These are phyloP conservation scores for Verticillium isaacii DNA, from an alignment of 2,329 filamentous ascomycete species.

Conservation along the genomic window DNA sequence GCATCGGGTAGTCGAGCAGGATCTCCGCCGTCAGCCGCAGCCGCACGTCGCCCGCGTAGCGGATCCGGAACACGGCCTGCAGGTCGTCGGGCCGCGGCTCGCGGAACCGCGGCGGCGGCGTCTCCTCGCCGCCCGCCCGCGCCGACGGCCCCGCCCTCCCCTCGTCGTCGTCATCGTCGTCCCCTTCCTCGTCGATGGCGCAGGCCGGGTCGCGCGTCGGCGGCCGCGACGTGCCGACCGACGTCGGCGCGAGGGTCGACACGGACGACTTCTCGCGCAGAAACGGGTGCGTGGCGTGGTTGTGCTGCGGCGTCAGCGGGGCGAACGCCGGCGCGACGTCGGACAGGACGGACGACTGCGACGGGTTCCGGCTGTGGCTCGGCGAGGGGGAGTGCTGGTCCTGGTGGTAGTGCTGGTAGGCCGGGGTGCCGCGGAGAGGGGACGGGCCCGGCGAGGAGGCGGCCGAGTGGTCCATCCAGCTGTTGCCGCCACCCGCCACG, in stretches of 20 bases:
- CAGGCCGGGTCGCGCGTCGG: conserved; percentile 48
- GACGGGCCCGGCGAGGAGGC: conserved; percentile 7
- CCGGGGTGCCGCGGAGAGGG: conserved; percentile 9
- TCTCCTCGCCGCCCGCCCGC: neutral
- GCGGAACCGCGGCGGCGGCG: conserved; percentile 46
- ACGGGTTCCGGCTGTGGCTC: conserved; percentile 37
- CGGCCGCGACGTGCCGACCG: conserved; percentile 47
- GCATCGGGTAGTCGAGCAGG: conserved; percentile 95
- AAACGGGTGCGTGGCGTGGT: neutral
- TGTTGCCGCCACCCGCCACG: conserved; percentile 51
- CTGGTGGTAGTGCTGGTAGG: conserved; percentile 1
- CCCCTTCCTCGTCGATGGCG: conserved; percentile 33
- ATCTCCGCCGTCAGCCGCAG: conserved; percentile 93
- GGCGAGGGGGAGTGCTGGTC: conserved; percentile 8
- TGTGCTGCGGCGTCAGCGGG: conserved; percentile 31
- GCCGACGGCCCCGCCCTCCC: neutral
- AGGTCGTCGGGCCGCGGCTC: conserved; percentile 81
- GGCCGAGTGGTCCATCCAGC: conserved; percentile 8
- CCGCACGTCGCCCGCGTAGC: conserved; percentile 81
- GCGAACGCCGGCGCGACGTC: conserved; percentile 13
- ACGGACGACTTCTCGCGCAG: conserved; percentile 58
- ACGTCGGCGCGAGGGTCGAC: conserved; percentile 55
- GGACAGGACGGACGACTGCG: conserved; percentile 38
- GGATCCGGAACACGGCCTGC: conserved; percentile 87
- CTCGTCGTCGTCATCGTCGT: conserved; percentile 20